Evolutionary conservation across 192 early-diverging fungal species (phyloP).

Genomic region (Ramicandelaber brevisporus): DNA sequence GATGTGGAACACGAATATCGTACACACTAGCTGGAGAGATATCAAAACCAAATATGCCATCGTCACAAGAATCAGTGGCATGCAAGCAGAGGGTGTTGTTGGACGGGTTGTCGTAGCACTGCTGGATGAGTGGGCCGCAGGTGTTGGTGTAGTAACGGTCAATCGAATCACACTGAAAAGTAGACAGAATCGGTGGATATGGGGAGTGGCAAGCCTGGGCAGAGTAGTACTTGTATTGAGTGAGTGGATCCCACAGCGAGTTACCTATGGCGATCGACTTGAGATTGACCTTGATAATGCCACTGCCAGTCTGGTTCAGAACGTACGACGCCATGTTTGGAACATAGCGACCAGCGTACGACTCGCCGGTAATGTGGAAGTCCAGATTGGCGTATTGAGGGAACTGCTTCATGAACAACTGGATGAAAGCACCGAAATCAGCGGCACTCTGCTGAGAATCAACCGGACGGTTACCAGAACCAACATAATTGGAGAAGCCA

Average conservation of each 20-base stretch:
- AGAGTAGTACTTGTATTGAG: conserved; percentile 74
- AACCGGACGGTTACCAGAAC: no score
- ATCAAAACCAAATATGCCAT: no score
- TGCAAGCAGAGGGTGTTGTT: conserved; percentile 50
- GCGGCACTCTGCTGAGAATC: conserved; percentile 5
- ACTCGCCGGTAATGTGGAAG: conserved; percentile 13
- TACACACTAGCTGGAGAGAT: conserved; percentile 72
- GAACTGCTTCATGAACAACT: conserved; percentile 5
- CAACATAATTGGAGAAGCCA: conserved; percentile 27
- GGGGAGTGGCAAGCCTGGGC: conserved; percentile 42
- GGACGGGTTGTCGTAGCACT: conserved; percentile 71
- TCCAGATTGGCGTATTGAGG: conserved; percentile 5
- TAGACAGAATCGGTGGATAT: conserved; percentile 48
- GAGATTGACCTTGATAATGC: conserved; percentile 8
- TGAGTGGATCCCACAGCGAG: conserved; percentile 63
- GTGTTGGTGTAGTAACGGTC: conserved; percentile 29
- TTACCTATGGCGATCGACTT: conserved; percentile 71
- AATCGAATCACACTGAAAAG: conserved; percentile 51
- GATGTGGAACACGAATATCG: conserved; percentile 74
- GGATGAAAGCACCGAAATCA: conserved; percentile 7
- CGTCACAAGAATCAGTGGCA: no score
- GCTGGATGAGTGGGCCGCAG: conserved; percentile 44
- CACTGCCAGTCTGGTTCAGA: conserved; percentile 3
- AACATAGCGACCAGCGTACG: conserved; percentile 13
- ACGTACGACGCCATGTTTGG: conserved; percentile 13